Percentiles rank a stretch among this genome's conserved stretches.
Evolutionary conservation across 768 basidiomycete genomes (phyloP).

Genomic region (Boletus subparvulus): DNA sequence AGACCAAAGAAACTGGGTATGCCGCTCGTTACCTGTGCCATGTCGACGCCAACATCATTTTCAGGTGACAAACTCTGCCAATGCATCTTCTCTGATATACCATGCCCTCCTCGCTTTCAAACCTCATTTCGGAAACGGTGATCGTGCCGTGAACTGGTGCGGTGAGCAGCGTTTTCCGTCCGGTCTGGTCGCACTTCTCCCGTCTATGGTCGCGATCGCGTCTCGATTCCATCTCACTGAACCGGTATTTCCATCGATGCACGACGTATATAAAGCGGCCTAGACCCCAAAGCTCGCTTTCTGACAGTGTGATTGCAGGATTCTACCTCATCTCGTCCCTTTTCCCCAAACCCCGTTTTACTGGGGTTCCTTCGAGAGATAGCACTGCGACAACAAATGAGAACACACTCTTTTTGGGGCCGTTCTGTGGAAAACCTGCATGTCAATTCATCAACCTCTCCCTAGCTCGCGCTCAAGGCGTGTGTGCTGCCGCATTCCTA

Average conservation of each 20-base stretch:
- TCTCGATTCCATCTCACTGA: not conserved
- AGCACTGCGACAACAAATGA: slow-evolving; percentile 6
- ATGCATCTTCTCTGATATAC: slow-evolving; percentile 79
- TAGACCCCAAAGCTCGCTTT: not conserved
- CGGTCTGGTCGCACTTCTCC: not conserved
- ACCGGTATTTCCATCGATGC: not conserved
- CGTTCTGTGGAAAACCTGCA: slow-evolving; percentile 90
- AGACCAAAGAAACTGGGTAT: slow-evolving; percentile 77
- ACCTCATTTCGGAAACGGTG: slow-evolving; percentile 56
- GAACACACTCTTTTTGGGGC: slow-evolving; percentile 60
- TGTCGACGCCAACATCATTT: not conserved
- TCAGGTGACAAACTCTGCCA: slow-evolving; percentile 85
- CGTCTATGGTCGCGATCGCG: not conserved
- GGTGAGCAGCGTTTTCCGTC: slow-evolving; percentile 52
- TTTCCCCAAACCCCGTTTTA: slow-evolving; percentile 50
- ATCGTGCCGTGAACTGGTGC: slow-evolving; percentile 87
- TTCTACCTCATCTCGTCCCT: slow-evolving; percentile 76
- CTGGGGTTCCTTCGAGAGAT: slow-evolving; percentile 10
- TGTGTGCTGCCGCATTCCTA: slow-evolving; percentile 80
- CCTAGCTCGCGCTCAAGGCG: slow-evolving; percentile 60
- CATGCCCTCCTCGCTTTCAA: slow-evolving; percentile 70
- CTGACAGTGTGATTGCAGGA: slow-evolving; percentile 48
- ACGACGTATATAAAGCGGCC: not conserved
- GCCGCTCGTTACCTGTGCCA: slow-evolving; percentile 14
- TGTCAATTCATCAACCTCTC: slow-evolving; percentile 76